These are phyloP conservation scores for Kalmanozyma brasiliensis DNA, from an alignment of 1,284 basidiomycete genomes.

Conservation along the genomic window DNA sequence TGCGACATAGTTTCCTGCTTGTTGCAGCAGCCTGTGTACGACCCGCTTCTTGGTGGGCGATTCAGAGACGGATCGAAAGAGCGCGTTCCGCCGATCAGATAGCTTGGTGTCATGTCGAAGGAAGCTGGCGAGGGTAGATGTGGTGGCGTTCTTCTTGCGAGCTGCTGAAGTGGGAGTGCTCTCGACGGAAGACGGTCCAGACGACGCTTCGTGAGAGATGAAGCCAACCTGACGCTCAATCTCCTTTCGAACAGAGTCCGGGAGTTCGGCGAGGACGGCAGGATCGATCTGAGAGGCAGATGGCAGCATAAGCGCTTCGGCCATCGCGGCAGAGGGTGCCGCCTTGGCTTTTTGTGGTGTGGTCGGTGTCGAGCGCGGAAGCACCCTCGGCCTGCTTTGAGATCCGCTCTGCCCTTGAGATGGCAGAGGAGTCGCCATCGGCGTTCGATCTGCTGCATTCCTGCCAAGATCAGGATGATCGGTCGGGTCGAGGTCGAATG, in stretches of 20 bases:
- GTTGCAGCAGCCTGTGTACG: conserved; percentile 20
- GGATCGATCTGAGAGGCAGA: conserved; percentile 63
- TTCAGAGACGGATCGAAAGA: conserved; percentile 37
- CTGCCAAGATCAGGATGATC: background rate
- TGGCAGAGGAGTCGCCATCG: background rate
- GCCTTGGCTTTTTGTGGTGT: conserved; percentile 44
- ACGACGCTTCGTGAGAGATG: conserved; percentile 12
- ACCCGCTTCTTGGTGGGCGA: conserved; percentile 40
- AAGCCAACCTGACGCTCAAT: conserved; percentile 48
- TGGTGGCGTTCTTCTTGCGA: conserved; percentile 17
- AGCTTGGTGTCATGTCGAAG: conserved; percentile 7
- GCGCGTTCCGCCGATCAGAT: conserved; percentile 4
- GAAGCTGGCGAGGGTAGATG: conserved; percentile 17
- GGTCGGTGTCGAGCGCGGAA: conserved; percentile 35
- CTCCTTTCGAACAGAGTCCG: conserved; percentile 54
- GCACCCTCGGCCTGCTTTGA: conserved; percentile 19
- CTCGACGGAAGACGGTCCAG: conserved; percentile 22
- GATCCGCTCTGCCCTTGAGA: conserved; percentile 12
- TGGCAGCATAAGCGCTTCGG: conserved; percentile 45
- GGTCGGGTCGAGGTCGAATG: background rate
- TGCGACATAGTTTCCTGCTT: conserved; percentile 7
- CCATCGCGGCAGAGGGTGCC: conserved; percentile 25
- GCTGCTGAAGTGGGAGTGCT: conserved; percentile 30
- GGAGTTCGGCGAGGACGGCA: conserved; percentile 58
- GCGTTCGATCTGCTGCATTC: background rate